Conservation (phyloP, 1,139 yeast species). For the Saccharomyces pastorianus region DNA sequence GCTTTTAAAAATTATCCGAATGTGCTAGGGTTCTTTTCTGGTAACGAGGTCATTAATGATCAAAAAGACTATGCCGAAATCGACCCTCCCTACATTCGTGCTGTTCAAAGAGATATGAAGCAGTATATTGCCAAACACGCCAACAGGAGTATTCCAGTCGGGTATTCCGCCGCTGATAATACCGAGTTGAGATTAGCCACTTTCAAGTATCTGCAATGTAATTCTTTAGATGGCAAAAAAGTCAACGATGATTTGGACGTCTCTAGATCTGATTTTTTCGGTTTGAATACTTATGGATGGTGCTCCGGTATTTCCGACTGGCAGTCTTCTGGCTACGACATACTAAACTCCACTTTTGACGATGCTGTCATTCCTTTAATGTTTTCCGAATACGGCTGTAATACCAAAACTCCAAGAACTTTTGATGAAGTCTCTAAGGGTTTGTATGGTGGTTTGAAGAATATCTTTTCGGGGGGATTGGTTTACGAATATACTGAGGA, state of each 20-base stretch:
- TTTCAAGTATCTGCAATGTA: slow-evolving; percentile 77
- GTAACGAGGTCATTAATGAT: slow-evolving; percentile 88
- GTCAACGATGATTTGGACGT: slow-evolving; percentile 43
- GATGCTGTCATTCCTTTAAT: slow-evolving; percentile 68
- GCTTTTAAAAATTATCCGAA: slow-evolving; percentile 77
- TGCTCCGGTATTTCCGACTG: slow-evolving; percentile 67
- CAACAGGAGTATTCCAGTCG: slow-evolving; percentile 76
- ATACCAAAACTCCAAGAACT: slow-evolving; percentile 52
- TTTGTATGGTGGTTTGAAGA: slow-evolving; percentile 43
- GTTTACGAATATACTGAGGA: slow-evolving; percentile 72
- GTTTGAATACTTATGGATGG: slow-evolving; percentile 89
- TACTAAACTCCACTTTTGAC: slow-evolving; percentile 49
- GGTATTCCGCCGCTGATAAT: slow-evolving; percentile 90
- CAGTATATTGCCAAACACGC: slow-evolving; percentile 62
- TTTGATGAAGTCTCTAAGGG: slow-evolving; percentile 65
- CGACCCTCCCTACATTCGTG: slow-evolving; percentile 69
- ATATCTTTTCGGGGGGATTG: slow-evolving; percentile 66
- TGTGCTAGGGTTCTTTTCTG: slow-evolving; percentile 80
- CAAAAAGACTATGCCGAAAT: slow-evolving; percentile 51
- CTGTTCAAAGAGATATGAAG: slow-evolving; percentile 86
- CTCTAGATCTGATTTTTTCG: slow-evolving; percentile 77
- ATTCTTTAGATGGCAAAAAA: slow-evolving; percentile 35
- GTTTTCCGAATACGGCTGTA: slow-evolving; percentile 82
- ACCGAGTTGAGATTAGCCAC: slow-evolving; percentile 61
- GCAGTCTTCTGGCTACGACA: slow-evolving; percentile 61